Conservation (phyloP, 1,284 basidiomycete genomes). For the Austroboletus rostrupii region DNA sequence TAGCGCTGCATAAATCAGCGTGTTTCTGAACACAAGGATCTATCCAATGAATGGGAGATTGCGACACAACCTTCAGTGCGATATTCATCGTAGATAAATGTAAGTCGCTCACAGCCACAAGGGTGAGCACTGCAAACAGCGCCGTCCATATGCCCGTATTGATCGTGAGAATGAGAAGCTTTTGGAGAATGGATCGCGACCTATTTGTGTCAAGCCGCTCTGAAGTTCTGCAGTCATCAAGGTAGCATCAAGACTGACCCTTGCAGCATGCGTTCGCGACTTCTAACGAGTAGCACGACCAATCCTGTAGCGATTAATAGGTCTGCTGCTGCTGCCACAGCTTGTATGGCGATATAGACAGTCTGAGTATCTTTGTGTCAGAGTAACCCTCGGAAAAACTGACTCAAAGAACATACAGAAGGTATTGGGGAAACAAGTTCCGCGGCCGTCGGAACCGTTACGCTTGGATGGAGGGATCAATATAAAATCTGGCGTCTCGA, state of each 20-base stretch:
- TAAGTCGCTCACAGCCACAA: constrained; percentile 3
- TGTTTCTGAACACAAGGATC: constrained; percentile 1
- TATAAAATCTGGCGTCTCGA: too few relatives aligned
- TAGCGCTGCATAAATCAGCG: constrained; percentile 2
- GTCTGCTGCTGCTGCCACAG: constrained; percentile 1
- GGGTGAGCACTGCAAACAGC: constrained; percentile 1
- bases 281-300: neutral
- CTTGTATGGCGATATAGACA: constrained; percentile 1
- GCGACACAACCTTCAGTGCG: neutral
- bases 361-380: neutral
- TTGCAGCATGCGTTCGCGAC: neutral
- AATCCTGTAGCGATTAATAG: neutral
- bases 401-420: neutral
- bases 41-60: neutral
- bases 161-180: constrained; percentile 9
- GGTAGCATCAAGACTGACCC: neutral
- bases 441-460: neutral
- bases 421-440: neutral
- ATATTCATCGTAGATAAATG: neutral
- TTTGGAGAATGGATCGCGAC: neutral
- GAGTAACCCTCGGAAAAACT: neutral
- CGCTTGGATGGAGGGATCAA: constrained; percentile 1
- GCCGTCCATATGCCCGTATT: constrained; percentile 11
- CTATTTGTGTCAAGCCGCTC: neutral
- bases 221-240: too few relatives aligned